Evolutionary conservation across 306 rosid genomes (phyloP).

Genomic region (Ochetophila trinervis): DNA sequence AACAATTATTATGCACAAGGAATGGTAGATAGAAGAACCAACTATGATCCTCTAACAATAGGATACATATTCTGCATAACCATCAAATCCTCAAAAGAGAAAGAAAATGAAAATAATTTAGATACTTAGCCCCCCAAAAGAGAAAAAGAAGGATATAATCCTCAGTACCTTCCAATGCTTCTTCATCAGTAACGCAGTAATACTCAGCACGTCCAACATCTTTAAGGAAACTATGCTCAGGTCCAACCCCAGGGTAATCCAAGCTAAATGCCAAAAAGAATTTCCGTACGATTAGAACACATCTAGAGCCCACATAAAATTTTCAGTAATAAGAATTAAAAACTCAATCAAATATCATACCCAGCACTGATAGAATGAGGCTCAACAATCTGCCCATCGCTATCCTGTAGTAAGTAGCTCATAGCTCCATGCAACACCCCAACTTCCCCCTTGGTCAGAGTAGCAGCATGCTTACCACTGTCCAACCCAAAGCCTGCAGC

Average conservation of each 20-base stretch:
- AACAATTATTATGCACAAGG: neutral
- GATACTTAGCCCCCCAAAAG: neutral
- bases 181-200: slow-evolving; percentile 71
- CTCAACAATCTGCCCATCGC: slow-evolving; percentile 91
- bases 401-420: slow-evolving; percentile 96
- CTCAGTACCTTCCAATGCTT: slow-evolving; percentile 86
- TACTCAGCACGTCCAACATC: slow-evolving; percentile 89
- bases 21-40: neutral
- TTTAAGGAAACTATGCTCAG: slow-evolving; percentile 91
- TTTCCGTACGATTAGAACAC: slow-evolving; percentile 13
- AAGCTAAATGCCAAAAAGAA: slow-evolving; percentile 44
- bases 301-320: slow-evolving; percentile 6
- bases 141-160: neutral
- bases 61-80: too few relatives aligned
- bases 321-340: neutral
- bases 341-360: slow-evolving; percentile 37
- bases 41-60: neutral
- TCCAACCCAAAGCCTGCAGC: slow-evolving; percentile 95
- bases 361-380: slow-evolving; percentile 99
- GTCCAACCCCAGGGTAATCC: slow-evolving; percentile 99
- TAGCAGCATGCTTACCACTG: slow-evolving; percentile 97
- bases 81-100: too few relatives aligned
- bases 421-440: slow-evolving; percentile 98
- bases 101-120: neutral
- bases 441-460: slow-evolving; percentile 79